These are phyloP conservation scores for Perkinsus marinus DNA, from an alignment of 169 alveolate species.

Conservation along the genomic window DNA sequence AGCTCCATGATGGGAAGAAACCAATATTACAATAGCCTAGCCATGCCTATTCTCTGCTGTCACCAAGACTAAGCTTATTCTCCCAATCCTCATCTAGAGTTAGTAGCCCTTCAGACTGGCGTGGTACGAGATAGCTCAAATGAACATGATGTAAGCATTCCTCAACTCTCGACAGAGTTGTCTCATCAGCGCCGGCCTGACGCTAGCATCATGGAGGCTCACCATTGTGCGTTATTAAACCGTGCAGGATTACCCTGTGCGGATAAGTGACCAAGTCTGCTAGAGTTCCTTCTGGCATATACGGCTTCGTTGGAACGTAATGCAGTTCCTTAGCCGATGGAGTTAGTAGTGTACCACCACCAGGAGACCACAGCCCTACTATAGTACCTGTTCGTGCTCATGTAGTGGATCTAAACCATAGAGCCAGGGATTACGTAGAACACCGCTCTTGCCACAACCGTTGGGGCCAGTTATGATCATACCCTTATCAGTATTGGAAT, in stretches of 20 bases:
- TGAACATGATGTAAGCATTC: neutral
- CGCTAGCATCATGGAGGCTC: neutral
- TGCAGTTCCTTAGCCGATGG: neutral
- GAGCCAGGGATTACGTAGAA: neutral
- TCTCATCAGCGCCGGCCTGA: neutral
- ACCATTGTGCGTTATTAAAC: neutral
- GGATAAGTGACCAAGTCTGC: neutral
- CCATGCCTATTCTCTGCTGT: neutral
- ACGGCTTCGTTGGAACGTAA: neutral
- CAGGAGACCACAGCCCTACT: neutral
- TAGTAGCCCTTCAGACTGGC: neutral
- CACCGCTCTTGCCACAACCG: neutral
- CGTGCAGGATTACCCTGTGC: neutral
- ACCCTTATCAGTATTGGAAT: neutral
- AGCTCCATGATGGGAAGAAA: neutral
- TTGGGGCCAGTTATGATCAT: neutral
- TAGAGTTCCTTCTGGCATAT: neutral
- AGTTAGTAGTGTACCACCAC: neutral
- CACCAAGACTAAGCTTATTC: neutral
- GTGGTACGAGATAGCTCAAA: neutral
- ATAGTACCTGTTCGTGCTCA: neutral
- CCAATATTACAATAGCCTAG: neutral
- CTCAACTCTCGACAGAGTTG: neutral
- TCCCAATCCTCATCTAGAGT: neutral
- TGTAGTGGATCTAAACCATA: neutral